phyloP scores from a whole-genome alignment of 352 stramenopile genomes.

The Poterioochromonas sp. region DNA sequence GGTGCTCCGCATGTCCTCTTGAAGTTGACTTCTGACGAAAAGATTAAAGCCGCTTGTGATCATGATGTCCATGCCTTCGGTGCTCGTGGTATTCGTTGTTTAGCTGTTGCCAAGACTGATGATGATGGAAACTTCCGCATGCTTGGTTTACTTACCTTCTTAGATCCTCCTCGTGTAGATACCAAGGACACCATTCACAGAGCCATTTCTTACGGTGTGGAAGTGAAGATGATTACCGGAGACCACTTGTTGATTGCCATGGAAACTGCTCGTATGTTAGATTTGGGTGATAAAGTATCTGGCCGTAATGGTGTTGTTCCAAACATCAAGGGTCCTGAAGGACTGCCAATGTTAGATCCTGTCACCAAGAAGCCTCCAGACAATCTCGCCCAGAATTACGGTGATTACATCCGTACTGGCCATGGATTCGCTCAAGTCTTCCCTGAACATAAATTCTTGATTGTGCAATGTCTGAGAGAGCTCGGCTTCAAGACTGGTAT shows the following conservation, averaged over 20 bases:
- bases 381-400: constrained; percentile 40
- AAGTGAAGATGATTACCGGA: constrained; percentile 81
- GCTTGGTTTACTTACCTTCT: constrained; percentile 74
- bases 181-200: constrained; percentile 65
- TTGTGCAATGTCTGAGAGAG: constrained; percentile 52
- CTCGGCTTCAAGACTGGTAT: constrained; percentile 57
- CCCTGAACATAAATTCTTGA: constrained; percentile 30
- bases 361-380: not conserved
- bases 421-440: constrained; percentile 75
- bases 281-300: constrained; percentile 4
- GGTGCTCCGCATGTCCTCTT: constrained; percentile 81
- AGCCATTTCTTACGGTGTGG: constrained; percentile 72
- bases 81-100: constrained; percentile 66
- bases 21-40: constrained; percentile 47
- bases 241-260: constrained; percentile 79
- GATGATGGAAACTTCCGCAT: constrained; percentile 72
- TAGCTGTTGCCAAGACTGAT: constrained; percentile 68
- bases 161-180: constrained; percentile 70
- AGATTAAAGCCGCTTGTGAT: constrained; percentile 45
- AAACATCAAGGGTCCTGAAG: constrained; percentile 58
- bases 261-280: constrained; percentile 67
- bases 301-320: constrained; percentile 44
- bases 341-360: constrained; percentile 39
- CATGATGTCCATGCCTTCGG: constrained; percentile 73
- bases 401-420: not conserved